These are phyloP conservation scores for Solanum commersonii DNA, from an alignment of 257 asterid genomes.

Conservation along the genomic window DNA sequence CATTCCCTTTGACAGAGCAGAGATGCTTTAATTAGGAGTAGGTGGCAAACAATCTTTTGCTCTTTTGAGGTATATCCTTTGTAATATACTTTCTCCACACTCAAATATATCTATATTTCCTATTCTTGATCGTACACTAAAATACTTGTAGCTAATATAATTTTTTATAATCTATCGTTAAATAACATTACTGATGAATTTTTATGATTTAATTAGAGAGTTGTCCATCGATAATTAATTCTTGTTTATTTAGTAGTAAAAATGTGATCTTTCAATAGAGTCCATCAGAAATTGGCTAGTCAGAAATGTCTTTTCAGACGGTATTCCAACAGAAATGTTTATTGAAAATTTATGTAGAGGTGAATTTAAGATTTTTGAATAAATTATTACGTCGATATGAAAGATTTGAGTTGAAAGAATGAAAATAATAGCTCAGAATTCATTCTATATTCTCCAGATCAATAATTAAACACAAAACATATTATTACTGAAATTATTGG, in stretches of 20 bases:
- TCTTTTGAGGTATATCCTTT: conserved; percentile 3
- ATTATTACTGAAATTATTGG: neutral
- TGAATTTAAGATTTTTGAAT: no score
- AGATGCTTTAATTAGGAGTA: neutral
- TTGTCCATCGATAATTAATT: neutral
- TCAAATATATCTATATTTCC: neutral
- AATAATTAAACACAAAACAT: neutral
- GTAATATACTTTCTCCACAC: conserved; percentile 5
- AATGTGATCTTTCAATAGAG: neutral
- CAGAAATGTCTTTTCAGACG: no score
- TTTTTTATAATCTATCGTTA: neutral
- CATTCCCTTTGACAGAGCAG: neutral
- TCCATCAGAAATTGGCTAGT: no score
- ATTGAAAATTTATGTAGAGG: no score
- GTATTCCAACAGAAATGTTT: no score
- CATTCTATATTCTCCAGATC: neutral
- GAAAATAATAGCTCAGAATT: neutral
- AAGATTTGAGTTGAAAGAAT: neutral
- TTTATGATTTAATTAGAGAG: neutral
- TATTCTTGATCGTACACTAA: neutral
- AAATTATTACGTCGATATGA: neutral
- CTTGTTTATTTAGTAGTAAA: neutral
- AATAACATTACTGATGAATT: fast-evolving
- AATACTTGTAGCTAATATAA: no score
- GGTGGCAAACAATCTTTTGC: neutral